Base-by-base conservation (phyloP, 176 grass and related monocot genomes). In the Tuctoria greenei region DNA sequence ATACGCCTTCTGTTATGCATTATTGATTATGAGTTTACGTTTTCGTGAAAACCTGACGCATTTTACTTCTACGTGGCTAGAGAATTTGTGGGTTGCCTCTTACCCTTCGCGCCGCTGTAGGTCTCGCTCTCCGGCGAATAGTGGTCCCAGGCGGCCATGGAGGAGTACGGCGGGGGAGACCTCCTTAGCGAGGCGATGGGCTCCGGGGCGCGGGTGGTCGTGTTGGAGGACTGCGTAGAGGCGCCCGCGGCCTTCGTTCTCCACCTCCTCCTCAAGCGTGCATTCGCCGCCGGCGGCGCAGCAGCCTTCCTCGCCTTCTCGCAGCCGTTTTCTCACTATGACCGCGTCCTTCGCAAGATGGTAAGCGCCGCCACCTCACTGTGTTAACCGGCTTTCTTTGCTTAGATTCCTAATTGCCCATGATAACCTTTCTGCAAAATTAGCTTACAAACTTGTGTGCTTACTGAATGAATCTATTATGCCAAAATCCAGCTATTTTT, bases 171-270 rank as follows among this genome's bases (percentile, higher is more conserved):
- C 0, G 56, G 21, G 8, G 75, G 64, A 4, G 81, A 88, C 78
- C 85, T 93, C 4, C 71, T 93, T 25, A 71, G 80, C 39, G 87
- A 93, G 82, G 78, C 91, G 3, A 84, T 93, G 46, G 76, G 85
- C 28, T 71, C 73, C 27, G 85, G 70, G 4, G 52, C 73, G 69
- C 78, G 84, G 10, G 79, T 90, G n/a, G 82, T 87, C 65, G 66
- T 93, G 70, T 82, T 93, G 54, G 81, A 77, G 82, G 91, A 93
- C 66, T 80, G 91, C 75, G 91, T 93, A 38, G 88, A 90, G 71
- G 83, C 88, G 9, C 83, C 82, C 12, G 88, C 74, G 18, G 82
- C 85, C 47, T 90, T 93, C 82, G 61, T 90, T 52, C 85, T 93
- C 61, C 85, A 93, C 67, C 87, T 79, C 71, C 66, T 93, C 67